phyloP scores from a whole-genome alignment of 345 rosid genomes.

The Moricandia arvensis region DNA sequence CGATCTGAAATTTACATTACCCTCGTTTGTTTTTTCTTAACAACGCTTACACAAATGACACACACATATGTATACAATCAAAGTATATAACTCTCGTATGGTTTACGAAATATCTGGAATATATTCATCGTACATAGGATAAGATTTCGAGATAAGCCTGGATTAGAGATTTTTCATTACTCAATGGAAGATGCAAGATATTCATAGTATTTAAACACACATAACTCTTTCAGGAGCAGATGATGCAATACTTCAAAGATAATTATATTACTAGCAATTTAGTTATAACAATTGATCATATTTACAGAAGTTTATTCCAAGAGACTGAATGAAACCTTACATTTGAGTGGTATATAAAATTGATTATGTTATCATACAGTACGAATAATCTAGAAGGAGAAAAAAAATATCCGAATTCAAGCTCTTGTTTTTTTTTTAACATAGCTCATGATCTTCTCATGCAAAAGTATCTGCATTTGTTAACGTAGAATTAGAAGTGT shows the following conservation, averaged over 20 bases:
- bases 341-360: background rate
- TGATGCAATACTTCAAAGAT: background rate
- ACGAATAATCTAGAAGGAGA: background rate
- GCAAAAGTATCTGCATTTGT: constrained; percentile 6
- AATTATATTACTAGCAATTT: background rate
- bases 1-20: background rate
- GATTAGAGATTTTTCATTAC: background rate
- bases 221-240: background rate
- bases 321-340: background rate
- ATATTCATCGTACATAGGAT: background rate
- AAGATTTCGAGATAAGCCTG: background rate
- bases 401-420: background rate
- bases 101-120: constrained; percentile 3
- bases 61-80: background rate
- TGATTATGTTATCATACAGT: background rate
- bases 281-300: background rate
- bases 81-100: background rate
- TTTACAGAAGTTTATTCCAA: background rate
- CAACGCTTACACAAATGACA: background rate
- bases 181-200: background rate
- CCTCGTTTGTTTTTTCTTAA: background rate
- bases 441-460: constrained; percentile 17
- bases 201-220: background rate
- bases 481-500: background rate
- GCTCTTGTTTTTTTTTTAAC: background rate